Conservation (phyloP, 2,329 filamentous ascomycete genomes). For the Ophiosphaerella korrae region DNA sequence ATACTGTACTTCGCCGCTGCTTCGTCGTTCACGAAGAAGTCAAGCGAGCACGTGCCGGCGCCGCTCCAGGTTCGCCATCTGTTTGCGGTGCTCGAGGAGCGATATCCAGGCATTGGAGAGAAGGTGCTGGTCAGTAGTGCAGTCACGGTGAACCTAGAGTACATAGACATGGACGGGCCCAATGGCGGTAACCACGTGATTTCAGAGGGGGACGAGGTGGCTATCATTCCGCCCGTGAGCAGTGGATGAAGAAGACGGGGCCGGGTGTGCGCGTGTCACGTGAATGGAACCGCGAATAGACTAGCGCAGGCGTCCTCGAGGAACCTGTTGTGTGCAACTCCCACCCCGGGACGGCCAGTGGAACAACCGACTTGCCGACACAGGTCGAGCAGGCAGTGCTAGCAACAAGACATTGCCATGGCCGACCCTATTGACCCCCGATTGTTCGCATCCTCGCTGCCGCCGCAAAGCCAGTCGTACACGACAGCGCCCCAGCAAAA, state of each 20-base stretch:
- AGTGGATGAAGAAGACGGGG: constrained; percentile 64
- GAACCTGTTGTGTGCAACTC: background rate
- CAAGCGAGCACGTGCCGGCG: constrained; percentile 68
- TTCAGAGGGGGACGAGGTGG: constrained; percentile 78
- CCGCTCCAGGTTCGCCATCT: constrained; percentile 68
- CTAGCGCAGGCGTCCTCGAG: background rate
- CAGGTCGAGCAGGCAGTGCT: background rate
- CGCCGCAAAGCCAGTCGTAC: constrained; percentile 33
- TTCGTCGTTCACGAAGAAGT: constrained; percentile 70
- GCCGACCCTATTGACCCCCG: constrained; percentile 40
- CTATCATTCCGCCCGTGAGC: constrained; percentile 86
- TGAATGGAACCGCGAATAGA: no score
- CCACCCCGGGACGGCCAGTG: constrained; percentile 5
- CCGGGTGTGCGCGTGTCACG: no score
- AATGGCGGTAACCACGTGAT: constrained; percentile 60
- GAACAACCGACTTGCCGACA: constrained; percentile 27
- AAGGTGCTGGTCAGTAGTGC: constrained; percentile 74
- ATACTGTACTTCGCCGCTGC: constrained; percentile 83
- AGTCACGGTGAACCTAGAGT: constrained; percentile 80
- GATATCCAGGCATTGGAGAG: constrained; percentile 70
- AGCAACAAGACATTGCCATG: constrained; percentile 23
- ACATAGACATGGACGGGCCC: constrained; percentile 71
- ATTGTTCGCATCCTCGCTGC: constrained; percentile 33
- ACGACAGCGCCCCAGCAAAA: constrained; percentile 29
- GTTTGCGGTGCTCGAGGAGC: constrained; percentile 70